Conservation (phyloP, 2,329 filamentous ascomycete genomes). For the Colletotrichum shisoi region DNA sequence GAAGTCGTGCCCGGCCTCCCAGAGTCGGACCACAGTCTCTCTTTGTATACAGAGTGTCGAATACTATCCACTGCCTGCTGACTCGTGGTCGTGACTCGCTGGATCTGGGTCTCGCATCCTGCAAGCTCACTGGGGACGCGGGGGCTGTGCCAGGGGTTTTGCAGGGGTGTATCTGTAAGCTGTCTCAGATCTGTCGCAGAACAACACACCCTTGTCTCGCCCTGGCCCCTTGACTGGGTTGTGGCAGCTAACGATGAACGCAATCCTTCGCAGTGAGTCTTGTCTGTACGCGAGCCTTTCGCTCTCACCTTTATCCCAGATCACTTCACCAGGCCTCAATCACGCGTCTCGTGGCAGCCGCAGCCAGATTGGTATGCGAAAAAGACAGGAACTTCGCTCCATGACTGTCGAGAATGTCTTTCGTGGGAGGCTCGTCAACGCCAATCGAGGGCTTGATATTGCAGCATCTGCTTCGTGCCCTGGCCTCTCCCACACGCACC, state of each 20-base stretch:
- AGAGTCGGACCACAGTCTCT: constrained; percentile 1
- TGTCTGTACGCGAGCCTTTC: constrained; percentile 4
- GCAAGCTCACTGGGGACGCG: constrained; percentile 40
- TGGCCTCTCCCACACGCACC: background rate
- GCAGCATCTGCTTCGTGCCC: background rate
- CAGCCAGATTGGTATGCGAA: background rate
- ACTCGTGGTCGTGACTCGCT: constrained; percentile 38
- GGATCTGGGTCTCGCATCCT: constrained; percentile 25
- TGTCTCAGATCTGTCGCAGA: constrained; percentile 58
- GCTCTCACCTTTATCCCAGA: constrained; percentile 7
- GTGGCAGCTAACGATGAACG: constrained; percentile 21
- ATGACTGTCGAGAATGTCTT: background rate
- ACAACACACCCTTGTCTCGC: constrained; percentile 42
- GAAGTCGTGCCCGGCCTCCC: constrained; percentile 13
- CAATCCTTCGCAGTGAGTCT: constrained; percentile 14
- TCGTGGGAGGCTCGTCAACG: background rate
- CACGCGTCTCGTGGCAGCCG: background rate
- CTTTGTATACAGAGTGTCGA: constrained; percentile 24
- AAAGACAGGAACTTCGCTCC: background rate
- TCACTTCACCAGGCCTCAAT: background rate
- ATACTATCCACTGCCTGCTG: constrained; percentile 22
- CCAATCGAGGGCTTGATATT: background rate
- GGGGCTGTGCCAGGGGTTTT: constrained; percentile 41
- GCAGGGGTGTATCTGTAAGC: constrained; percentile 43
- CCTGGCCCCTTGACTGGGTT: constrained; percentile 36